Evolutionary conservation across 805 yeast genomes (phyloP), one percentile per base, ranked within the genome.

Genomic region (Kurtzmaniella fragi): DNA sequence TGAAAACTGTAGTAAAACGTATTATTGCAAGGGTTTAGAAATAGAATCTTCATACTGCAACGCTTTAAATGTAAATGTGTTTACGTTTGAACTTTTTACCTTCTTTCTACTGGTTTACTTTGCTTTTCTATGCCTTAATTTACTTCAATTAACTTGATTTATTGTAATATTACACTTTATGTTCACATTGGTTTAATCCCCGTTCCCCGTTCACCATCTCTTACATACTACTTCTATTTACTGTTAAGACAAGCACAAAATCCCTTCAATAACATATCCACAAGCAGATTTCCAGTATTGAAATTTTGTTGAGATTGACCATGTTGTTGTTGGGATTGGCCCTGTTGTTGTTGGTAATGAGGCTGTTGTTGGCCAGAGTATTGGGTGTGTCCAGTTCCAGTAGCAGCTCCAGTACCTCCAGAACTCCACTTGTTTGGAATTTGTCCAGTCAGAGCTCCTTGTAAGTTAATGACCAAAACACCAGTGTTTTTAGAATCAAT

Each of bases 401-500:
- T n/a, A 6, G 56, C 45, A 37, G 46, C 46, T 35, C 42, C 53
- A 11, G 50, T 51, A 31, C 42, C 48, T 2, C 40, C 30, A 23
- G 34, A 29, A 31, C 43, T 46, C 71, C 71, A 65, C 42, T 47
- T 52, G 37, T 48, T 42, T 5, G 71, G 72, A 36, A 67, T 44
- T 47, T 59, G 63, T 28, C 44, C 37, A 5, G 47, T 15, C 7
- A 48, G 50, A 15, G 61, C 51, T 38, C 53, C 51, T 11, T 47
- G 37, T 39, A 87, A 70, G 48, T 83, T 83, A 40, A 90, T 78
- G 9, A 84, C 70, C 43, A 90, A 57, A 3, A 90, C 95, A 26
- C 98, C 98, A 2, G 84, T 45, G 57, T 91, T 91, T 39, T 82
- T 74, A 2, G 70, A 68, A 50, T 89, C 91, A 28, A 84, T 69